Evolutionary conservation across 352 stramenopile genomes (phyloP).

Genomic region (Phytophthora capsici): DNA sequence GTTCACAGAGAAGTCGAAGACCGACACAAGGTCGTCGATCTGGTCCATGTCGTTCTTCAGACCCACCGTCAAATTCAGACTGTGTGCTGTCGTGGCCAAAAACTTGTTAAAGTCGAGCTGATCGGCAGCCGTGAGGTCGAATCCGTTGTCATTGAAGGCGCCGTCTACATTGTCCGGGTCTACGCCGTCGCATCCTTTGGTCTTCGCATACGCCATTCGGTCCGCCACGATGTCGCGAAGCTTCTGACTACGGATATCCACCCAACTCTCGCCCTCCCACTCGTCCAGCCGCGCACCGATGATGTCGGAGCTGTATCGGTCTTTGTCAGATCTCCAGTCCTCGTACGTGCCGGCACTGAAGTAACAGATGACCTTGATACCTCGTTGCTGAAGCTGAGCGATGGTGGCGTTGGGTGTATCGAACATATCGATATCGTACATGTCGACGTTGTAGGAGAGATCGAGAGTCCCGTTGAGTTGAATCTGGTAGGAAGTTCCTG

Average conservation of each 20-base stretch:
- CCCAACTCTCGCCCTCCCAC: constrained; percentile 49
- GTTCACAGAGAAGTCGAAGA: constrained; percentile 69
- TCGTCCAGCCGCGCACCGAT: constrained; percentile 37
- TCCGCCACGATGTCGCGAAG: constrained; percentile 47
- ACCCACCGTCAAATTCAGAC: constrained; percentile 46
- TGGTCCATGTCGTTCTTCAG: constrained; percentile 65
- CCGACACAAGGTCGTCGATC: constrained; percentile 40
- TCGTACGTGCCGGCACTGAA: constrained; percentile 63
- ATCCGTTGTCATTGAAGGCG: constrained; percentile 43
- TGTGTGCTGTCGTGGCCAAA: constrained; percentile 48
- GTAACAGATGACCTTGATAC: constrained; percentile 61
- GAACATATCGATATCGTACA: constrained; percentile 54
- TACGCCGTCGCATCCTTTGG: constrained; percentile 62
- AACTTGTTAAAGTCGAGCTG: constrained; percentile 62
- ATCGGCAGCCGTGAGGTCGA: constrained; percentile 40
- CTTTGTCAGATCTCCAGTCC: constrained; percentile 54
- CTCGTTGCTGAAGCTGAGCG: constrained; percentile 31
- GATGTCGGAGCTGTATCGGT: constrained; percentile 42
- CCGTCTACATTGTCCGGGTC: constrained; percentile 68
- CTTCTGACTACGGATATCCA: constrained; percentile 43
- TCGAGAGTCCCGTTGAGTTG: constrained; percentile 43
- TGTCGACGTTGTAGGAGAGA: constrained; percentile 37
- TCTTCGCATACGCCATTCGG: constrained; percentile 49
- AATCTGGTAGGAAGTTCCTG: constrained; percentile 47
- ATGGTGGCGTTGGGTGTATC: constrained; percentile 40